Conservation (phyloP, 345 rosid genomes). For the Leavenworthia alabamica region DNA sequence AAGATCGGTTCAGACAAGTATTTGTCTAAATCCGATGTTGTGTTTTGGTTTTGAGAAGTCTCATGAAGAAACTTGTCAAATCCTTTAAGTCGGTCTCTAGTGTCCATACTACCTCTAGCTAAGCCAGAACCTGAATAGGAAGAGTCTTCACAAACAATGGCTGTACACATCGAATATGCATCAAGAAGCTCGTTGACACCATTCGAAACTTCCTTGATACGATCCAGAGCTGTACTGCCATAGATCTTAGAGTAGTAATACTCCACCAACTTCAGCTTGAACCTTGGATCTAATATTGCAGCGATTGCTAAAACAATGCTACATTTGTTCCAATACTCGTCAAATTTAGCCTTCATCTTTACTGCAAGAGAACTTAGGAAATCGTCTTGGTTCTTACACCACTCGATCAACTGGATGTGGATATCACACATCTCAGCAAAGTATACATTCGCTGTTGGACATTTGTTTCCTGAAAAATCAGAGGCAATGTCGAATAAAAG, state of each 20-base stretch:
- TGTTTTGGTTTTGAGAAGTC: conserved; percentile 64
- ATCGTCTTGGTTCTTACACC: conserved; percentile 77
- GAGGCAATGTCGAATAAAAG: conserved; percentile 52
- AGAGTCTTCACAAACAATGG: conserved; percentile 71
- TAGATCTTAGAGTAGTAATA: conserved; percentile 88
- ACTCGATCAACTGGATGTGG: conserved; percentile 76
- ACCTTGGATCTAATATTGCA: conserved; percentile 88
- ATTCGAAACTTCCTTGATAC: conserved; percentile 75
- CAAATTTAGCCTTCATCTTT: conserved; percentile 79
- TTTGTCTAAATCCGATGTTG: conserved; percentile 69
- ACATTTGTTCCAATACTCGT: conserved; percentile 84
- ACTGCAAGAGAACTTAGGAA: conserved; percentile 55
- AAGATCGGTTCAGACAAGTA: conserved; percentile 84
- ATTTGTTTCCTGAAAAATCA: conserved; percentile 49
- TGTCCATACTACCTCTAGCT: conserved; percentile 46
- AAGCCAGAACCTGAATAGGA: conserved; percentile 66
- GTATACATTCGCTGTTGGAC: conserved; percentile 76
- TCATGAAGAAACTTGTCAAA: conserved; percentile 86
- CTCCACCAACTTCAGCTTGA: conserved; percentile 91
- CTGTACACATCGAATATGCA: conserved; percentile 75
- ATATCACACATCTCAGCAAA: conserved; percentile 81
- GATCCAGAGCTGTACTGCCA: conserved; percentile 79
- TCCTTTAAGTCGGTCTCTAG: conserved; percentile 75
- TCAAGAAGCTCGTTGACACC: conserved; percentile 74
- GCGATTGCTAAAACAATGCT: conserved; percentile 80